phyloP scores from a whole-genome alignment of 2,329 filamentous ascomycete genomes.

The Tolypocladium album region DNA sequence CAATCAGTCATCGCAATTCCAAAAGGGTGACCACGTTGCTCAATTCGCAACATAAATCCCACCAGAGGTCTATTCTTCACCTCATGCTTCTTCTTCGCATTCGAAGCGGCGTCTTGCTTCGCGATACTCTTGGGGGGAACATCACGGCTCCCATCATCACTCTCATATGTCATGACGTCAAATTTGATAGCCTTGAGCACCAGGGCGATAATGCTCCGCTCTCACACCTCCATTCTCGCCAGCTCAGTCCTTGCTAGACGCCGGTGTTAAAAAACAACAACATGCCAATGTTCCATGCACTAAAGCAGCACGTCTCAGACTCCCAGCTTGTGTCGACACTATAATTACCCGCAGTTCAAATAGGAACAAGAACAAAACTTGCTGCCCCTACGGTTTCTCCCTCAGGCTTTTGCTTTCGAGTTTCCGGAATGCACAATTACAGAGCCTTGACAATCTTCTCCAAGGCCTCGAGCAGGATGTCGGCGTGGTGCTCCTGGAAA shows the following conservation, averaged over 20 bases:
- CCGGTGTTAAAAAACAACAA: too few species aligned
- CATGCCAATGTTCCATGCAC: background rate
- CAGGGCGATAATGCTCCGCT: background rate
- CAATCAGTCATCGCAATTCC: background rate
- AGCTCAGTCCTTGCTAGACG: background rate
- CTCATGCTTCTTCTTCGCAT: too few species aligned
- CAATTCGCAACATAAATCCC: background rate
- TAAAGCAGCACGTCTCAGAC: background rate
- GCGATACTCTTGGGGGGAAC: background rate
- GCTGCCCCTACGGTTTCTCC: background rate
- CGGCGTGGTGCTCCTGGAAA: slow-evolving; percentile 84
- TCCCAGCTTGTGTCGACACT: background rate
- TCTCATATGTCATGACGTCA: background rate
- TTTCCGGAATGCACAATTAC: slow-evolving; percentile 3
- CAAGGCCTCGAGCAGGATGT: slow-evolving; percentile 68
- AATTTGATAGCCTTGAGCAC: background rate
- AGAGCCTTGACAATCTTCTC: slow-evolving; percentile 58
- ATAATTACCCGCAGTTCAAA: background rate
- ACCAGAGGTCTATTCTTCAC: too few species aligned
- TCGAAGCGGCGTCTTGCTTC: background rate
- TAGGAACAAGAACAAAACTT: background rate
- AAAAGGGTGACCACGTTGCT: background rate
- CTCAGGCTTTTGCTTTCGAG: background rate
- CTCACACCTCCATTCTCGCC: background rate
- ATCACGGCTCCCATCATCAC: background rate